Conservation (phyloP, 352 stramenopile genomes). For the Phytophthora cactorum region DNA sequence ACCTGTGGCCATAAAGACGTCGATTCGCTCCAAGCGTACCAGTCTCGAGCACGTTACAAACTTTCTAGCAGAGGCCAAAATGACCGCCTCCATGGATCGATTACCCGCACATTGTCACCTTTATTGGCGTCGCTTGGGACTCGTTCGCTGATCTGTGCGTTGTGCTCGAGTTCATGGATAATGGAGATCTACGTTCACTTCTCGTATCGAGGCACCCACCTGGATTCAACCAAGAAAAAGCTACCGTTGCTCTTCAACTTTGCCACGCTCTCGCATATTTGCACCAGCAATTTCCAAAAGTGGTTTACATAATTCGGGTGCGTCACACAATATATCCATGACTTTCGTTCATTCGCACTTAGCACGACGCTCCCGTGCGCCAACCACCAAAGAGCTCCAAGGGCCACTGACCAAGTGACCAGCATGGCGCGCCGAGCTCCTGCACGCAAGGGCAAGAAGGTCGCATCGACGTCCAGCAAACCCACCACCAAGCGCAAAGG, state of each 20-base stretch:
- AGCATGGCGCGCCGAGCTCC: constrained; percentile 30
- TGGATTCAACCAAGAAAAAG: constrained; percentile 37
- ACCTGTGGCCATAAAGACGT: not conserved
- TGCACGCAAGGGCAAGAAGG: constrained; percentile 28
- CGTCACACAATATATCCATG: constrained; percentile 16
- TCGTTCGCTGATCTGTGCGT: constrained; percentile 41
- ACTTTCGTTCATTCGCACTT: constrained; percentile 15
- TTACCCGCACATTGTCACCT: constrained; percentile 39
- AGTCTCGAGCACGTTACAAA: not conserved
- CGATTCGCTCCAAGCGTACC: not conserved
- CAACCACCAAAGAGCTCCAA: constrained; percentile 19
- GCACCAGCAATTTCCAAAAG: no score
- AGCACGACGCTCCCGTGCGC: constrained; percentile 4
- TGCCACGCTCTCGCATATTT: constrained; percentile 29
- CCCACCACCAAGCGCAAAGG: constrained; percentile 5
- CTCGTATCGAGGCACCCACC: constrained; percentile 15
- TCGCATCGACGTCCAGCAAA: not conserved
- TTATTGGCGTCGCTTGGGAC: constrained; percentile 45
- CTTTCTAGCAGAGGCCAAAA: constrained; percentile 7
- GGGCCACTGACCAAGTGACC: constrained; percentile 7
- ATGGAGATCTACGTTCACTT: constrained; percentile 44
- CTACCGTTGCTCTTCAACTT: constrained; percentile 35
- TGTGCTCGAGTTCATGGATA: constrained; percentile 51
- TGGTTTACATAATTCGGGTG: not conserved
- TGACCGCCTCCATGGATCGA: constrained; percentile 42